phyloP scores from a whole-genome alignment of 768 basidiomycete genomes.

The Russula dissimulans region DNA sequence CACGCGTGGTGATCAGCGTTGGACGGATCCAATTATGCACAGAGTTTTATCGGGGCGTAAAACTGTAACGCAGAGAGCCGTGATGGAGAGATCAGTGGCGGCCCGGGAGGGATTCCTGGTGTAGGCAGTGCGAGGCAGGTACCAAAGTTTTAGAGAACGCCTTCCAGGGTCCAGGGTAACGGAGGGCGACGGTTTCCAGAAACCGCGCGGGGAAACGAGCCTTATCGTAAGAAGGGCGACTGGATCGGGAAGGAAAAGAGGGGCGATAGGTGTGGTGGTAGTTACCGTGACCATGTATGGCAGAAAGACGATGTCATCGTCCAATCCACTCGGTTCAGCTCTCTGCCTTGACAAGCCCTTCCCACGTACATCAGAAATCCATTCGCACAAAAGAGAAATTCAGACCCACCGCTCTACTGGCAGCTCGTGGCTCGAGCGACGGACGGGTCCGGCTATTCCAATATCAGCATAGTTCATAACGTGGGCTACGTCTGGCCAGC shows the following conservation, averaged over 20 bases:
- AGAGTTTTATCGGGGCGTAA: neutral
- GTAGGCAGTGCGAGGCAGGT: neutral
- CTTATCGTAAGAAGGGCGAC: slow-evolving; percentile 9
- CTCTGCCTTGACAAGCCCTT: neutral
- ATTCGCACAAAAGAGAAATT: neutral
- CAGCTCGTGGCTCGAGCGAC: neutral
- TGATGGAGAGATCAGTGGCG: slow-evolving; percentile 7
- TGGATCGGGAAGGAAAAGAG: slow-evolving; percentile 5
- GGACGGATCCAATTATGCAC: neutral
- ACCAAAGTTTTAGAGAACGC: neutral
- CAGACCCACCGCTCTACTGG: neutral
- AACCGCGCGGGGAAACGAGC: neutral
- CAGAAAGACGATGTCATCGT: slow-evolving; percentile 2
- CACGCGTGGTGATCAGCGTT: neutral
- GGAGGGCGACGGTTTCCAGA: slow-evolving; percentile 1
- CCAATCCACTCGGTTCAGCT: neutral
- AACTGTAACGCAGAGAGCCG: neutral
- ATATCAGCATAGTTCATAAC: slow-evolving; percentile 14
- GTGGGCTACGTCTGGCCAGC: neutral
- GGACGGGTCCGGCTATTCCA: neutral
- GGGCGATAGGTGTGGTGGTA: slow-evolving; percentile 6
- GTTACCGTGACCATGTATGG: slow-evolving; percentile 16
- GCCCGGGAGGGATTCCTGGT: neutral
- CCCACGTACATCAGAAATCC: slow-evolving; percentile 7
- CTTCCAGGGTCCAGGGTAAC: slow-evolving; percentile 12